A percentile compares a stretch with the other conserved stretches of the same genome.
These are phyloP conservation scores for Cryomyces antarcticus DNA, from an alignment of 495 filamentous ascomycete genomes.

Conservation along the genomic window DNA sequence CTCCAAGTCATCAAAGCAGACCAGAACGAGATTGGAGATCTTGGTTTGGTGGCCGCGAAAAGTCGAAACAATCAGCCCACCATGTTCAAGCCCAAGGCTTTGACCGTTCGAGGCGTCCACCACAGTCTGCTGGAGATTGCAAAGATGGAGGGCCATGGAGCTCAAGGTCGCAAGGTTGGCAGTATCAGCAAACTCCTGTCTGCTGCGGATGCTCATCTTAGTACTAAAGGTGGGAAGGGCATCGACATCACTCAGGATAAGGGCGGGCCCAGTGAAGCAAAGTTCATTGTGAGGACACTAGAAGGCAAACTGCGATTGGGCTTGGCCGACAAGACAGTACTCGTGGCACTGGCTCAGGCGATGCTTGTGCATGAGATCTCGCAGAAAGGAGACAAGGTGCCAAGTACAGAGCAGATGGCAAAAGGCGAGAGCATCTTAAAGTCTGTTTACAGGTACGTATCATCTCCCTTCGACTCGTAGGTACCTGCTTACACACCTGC, in stretches of 20 bases:
- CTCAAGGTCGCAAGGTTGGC: slow-evolving; percentile 77
- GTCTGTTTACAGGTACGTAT: slow-evolving; percentile 59
- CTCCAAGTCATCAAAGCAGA: slow-evolving; percentile 75
- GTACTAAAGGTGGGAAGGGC: slow-evolving; percentile 44
- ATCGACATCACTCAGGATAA: slow-evolving; percentile 84
- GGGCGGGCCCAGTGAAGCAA: slow-evolving; percentile 84
- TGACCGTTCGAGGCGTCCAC: slow-evolving; percentile 73
- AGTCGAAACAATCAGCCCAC: slow-evolving; percentile 84
- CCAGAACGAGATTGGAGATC: slow-evolving; percentile 86
- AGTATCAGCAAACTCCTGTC: slow-evolving; percentile 89
- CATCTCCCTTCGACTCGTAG: neutral
- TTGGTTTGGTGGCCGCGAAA: slow-evolving; percentile 87
- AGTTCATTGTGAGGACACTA: slow-evolving; percentile 77
- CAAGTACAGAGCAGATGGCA: slow-evolving; percentile 51
- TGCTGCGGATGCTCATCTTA: slow-evolving; percentile 50
- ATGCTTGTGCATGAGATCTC: slow-evolving; percentile 63
- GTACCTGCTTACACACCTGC: slow-evolving; percentile 1
- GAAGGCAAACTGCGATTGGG: slow-evolving; percentile 88
- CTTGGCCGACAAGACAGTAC: slow-evolving; percentile 76
- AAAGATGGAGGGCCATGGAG: slow-evolving; percentile 64
- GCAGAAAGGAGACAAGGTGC: slow-evolving; percentile 40
- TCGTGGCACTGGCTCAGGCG: slow-evolving; percentile 75
- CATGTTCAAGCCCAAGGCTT: slow-evolving; percentile 88
- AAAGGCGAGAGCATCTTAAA: slow-evolving; percentile 74
- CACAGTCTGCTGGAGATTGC: slow-evolving; percentile 79